These are phyloP conservation scores for Kuraishia ogatae DNA, from an alignment of 805 yeast species.

Conservation along the genomic window DNA sequence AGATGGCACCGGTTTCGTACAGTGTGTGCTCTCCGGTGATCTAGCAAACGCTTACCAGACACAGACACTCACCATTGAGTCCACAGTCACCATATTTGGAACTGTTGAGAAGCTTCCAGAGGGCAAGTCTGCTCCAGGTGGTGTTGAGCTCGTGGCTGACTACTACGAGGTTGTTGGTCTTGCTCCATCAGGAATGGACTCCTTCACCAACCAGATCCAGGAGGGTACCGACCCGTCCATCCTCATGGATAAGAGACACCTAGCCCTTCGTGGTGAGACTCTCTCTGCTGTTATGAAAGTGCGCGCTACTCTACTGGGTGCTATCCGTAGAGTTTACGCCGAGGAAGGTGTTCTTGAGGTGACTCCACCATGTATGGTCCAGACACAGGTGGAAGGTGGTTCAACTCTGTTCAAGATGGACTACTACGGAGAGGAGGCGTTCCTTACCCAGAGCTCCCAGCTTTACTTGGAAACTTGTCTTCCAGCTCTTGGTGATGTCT, in stretches of 20 bases:
- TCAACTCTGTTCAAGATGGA: constrained; percentile 88
- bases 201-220: constrained; percentile 89
- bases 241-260: constrained; percentile 89
- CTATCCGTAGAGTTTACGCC: constrained; percentile 68
- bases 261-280: constrained; percentile 94
- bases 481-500: constrained; percentile 95
- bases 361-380: constrained; percentile 99
- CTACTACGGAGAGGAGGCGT: constrained; percentile 97
- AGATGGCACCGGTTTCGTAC: constrained; percentile 91
- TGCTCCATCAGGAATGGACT: constrained; percentile 95
- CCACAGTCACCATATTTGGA: constrained; percentile 78
- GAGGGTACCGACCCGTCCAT: constrained; percentile 92
- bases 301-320: constrained; percentile 67
- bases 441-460: constrained; percentile 93
- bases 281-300: constrained; percentile 90
- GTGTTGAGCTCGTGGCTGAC: constrained; percentile 88
- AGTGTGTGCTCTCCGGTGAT: constrained; percentile 83
- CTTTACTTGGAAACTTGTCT: constrained; percentile 92
- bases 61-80: constrained; percentile 76
- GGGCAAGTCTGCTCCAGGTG: constrained; percentile 96
- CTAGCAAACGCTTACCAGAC: constrained; percentile 88
- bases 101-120: constrained; percentile 78
- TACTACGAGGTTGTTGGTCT: constrained; percentile 83
- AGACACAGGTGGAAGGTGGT: constrained; percentile 99
- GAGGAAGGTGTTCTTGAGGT: constrained; percentile 81